A percentile compares a stretch with the other conserved stretches of the same genome.
Conservation (phyloP, 148 eudicot genomes). For the Vaccinium myrtillus region DNA sequence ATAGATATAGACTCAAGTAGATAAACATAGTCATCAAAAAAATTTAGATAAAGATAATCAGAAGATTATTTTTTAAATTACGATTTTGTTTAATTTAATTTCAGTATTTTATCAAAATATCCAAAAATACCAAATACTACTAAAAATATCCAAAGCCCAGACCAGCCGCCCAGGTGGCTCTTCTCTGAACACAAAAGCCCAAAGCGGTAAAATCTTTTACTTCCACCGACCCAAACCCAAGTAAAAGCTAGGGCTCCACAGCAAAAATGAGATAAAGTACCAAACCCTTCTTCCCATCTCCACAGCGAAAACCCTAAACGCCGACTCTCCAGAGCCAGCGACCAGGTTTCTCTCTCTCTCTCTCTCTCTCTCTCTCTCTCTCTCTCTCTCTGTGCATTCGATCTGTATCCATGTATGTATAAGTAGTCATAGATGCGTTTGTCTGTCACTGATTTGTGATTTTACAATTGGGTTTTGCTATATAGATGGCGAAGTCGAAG, state of each 20-base stretch:
- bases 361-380: too few relatives aligned
- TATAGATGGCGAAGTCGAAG: slow-evolving; percentile 84
- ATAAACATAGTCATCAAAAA: too few relatives aligned
- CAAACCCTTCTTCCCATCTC: too few relatives aligned
- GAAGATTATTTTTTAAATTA: too few relatives aligned
- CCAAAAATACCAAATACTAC: too few relatives aligned
- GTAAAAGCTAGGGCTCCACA: neutral
- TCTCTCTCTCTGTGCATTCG: neutral
- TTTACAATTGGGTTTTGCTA: neutral
- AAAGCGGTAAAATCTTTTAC: neutral
- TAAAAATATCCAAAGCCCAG: neutral
- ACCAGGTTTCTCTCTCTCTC: neutral
- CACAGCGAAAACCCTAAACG: slow-evolving; percentile 1
- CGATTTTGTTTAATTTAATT: too few relatives aligned
- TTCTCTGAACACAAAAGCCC: neutral
- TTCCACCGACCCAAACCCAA: neutral
- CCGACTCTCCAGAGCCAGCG: neutral
- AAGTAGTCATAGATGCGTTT: neutral
- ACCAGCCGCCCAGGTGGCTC: neutral
- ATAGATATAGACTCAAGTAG: too few relatives aligned
- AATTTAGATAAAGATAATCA: too few relatives aligned
- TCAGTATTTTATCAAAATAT: too few relatives aligned
- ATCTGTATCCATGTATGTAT: neutral
- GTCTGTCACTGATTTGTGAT: neutral
- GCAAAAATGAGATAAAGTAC: neutral